Percentiles rank a stretch among this genome's conserved stretches.
phyloP scores from a whole-genome alignment of 192 early-diverging fungal species.

The Coemansia asiatica region DNA sequence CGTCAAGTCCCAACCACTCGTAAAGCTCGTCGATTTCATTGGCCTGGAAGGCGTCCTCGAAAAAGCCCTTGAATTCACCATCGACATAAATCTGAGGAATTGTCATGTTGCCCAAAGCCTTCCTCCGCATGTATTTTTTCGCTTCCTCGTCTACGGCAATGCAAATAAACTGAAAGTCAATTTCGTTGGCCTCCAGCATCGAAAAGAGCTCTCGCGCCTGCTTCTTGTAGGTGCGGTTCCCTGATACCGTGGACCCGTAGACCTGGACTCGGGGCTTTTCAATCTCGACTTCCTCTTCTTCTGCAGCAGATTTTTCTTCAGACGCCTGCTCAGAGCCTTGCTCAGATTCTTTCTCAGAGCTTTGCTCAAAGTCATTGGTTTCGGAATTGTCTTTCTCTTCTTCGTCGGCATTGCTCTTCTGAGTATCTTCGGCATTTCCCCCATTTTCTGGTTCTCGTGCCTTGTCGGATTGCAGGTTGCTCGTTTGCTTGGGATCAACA shows the following conservation, averaged over 20 bases:
- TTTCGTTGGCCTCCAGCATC: slow-evolving; percentile 52
- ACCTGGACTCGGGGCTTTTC: slow-evolving; percentile 50
- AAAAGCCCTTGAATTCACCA: slow-evolving; percentile 54
- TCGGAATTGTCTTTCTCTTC: background rate
- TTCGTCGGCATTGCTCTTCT: background rate
- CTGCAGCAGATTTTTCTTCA: background rate
- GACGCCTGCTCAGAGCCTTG: slow-evolving; percentile 3
- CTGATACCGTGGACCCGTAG: slow-evolving; percentile 53
- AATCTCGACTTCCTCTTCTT: slow-evolving; percentile 8
- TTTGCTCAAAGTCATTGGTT: background rate
- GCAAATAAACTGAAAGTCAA: slow-evolving; percentile 58
- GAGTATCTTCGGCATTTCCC: background rate
- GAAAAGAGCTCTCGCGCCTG: slow-evolving; percentile 47
- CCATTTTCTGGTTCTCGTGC: background rate
- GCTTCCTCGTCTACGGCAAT: slow-evolving; percentile 56
- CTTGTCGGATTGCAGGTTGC: background rate
- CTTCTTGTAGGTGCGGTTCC: slow-evolving; percentile 53
- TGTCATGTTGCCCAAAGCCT: slow-evolving; percentile 52
- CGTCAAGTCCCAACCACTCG: slow-evolving; percentile 55
- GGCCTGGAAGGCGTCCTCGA: slow-evolving; percentile 53
- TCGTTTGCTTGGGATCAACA: background rate
- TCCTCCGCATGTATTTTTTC: slow-evolving; percentile 55
- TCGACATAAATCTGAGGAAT: slow-evolving; percentile 58
- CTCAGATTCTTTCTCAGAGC: background rate
- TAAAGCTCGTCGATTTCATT: slow-evolving; percentile 53